A percentile compares a stretch with the other conserved stretches of the same genome.
These are phyloP conservation scores for Dioscorea cayenensis DNA, from an alignment of 116 monocot genomes.

Conservation along the genomic window DNA sequence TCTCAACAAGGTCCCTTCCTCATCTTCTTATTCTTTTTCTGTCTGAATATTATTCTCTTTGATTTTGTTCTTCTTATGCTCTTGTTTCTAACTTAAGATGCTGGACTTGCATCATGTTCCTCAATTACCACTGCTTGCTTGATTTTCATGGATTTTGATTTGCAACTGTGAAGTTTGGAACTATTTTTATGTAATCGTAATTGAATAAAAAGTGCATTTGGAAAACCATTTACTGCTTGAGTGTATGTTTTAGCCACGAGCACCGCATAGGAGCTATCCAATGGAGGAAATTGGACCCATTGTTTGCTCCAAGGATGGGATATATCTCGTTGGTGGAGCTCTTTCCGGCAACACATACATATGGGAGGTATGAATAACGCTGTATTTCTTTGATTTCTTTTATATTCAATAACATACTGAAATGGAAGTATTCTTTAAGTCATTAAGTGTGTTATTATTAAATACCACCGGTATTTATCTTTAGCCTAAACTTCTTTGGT, in stretches of 20 bases:
- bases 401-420: not conserved
- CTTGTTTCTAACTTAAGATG: too few species aligned
- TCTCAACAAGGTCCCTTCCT: conserved; percentile 11
- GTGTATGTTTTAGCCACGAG: conserved; percentile 6
- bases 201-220: too few species aligned
- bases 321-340: conserved; percentile 34
- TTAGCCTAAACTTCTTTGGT: not conserved
- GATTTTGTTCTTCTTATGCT: not conserved
- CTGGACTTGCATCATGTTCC: too few species aligned
- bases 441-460: not conserved
- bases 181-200: too few species aligned
- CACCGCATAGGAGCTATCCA: conserved; percentile 15
- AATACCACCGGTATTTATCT: not conserved
- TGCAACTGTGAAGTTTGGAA: too few species aligned
- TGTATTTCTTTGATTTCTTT: not conserved
- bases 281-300: conserved; percentile 28
- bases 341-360: conserved; percentile 23
- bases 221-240: not conserved
- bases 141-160: too few species aligned
- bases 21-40: not conserved
- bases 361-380: conserved; percentile 19
- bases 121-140: too few species aligned
- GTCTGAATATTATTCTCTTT: not conserved
- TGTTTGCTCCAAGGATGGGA: conserved; percentile 24
- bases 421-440: not conserved